Conservation (phyloP, 179 eudicot genomes). For the Pouteria campechiana region DNA sequence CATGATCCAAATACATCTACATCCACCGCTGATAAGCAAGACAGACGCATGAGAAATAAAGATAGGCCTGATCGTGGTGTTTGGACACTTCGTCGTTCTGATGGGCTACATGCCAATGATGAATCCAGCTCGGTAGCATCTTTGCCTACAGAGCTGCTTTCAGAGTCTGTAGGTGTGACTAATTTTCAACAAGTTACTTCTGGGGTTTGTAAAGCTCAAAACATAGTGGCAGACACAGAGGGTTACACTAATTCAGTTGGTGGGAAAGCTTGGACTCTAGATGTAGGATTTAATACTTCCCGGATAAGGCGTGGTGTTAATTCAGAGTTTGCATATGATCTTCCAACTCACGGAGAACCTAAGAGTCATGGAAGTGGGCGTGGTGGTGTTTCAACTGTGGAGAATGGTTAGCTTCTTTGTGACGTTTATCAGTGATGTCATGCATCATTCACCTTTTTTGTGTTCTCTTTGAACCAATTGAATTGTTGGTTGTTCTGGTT, state of each 20-base stretch:
- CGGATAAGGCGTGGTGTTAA: not conserved
- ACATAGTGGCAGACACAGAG: too few relatives aligned
- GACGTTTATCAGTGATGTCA: too few relatives aligned
- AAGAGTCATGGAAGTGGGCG: conserved; percentile 31
- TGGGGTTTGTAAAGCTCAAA: not conserved
- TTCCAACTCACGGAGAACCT: conserved; percentile 25
- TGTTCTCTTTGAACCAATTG: conserved; percentile 3
- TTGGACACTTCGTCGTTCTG: conserved; percentile 77
- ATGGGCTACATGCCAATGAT: conserved; percentile 49
- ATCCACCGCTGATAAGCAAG: conserved; percentile 52
- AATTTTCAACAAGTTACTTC: not conserved
- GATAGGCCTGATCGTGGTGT: conserved; percentile 97
- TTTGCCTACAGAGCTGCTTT: conserved; percentile 19
- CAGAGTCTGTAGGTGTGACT: conserved; percentile 45
- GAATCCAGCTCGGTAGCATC: conserved; percentile 34
- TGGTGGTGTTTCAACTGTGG: conserved; percentile 13
- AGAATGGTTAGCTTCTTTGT: conserved; percentile 23
- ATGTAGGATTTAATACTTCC: not conserved
- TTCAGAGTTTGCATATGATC: not conserved
- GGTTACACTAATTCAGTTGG: too few relatives aligned
- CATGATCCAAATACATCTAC: conserved; percentile 40
- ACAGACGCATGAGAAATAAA: conserved; percentile 69
- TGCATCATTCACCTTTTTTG: not conserved
- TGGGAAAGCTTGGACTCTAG: not conserved
- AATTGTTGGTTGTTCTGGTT: too few relatives aligned